Percentiles rank a stretch among this genome's conserved stretches.
phyloP scores from a whole-genome alignment of 2,329 filamentous ascomycete genomes.

The Dothideomycetes sp. region DNA sequence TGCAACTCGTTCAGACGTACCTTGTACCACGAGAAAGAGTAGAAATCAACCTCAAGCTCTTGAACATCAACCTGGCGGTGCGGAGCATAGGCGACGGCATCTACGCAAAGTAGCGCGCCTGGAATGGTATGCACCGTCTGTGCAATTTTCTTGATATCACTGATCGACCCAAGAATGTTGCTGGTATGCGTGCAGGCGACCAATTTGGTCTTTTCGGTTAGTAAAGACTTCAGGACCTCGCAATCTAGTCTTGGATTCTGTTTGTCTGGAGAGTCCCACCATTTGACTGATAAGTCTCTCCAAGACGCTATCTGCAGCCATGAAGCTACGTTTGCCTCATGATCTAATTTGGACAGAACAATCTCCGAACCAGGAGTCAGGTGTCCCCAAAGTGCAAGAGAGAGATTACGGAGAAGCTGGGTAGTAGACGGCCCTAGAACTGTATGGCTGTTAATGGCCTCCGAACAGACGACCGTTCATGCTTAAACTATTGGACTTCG shows the following conservation, averaged over 20 bases:
- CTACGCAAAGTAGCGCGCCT: slow-evolving; percentile 55
- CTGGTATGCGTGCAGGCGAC: slow-evolving; percentile 64
- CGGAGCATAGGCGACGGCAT: slow-evolving; percentile 67
- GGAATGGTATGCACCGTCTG: slow-evolving; percentile 40
- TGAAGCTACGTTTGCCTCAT: slow-evolving; percentile 66
- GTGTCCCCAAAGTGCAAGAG: slow-evolving; percentile 44
- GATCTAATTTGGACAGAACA: slow-evolving; percentile 60
- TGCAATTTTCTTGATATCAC: slow-evolving; percentile 48
- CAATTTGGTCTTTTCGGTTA: slow-evolving; percentile 55
- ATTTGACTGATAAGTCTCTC: slow-evolving; percentile 52
- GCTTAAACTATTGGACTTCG: no score
- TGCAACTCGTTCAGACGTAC: slow-evolving; percentile 13
- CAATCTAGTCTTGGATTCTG: slow-evolving; percentile 49
- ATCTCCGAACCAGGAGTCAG: slow-evolving; percentile 46
- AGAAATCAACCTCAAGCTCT: slow-evolving; percentile 61
- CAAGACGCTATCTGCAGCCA: slow-evolving; percentile 60
- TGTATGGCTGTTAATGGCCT: no score
- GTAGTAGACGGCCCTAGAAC: slow-evolving; percentile 66
- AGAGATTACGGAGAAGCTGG: slow-evolving; percentile 63
- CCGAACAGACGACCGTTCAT: no score
- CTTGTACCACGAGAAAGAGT: slow-evolving; percentile 75
- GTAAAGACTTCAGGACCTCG: slow-evolving; percentile 45
- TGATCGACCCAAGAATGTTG: slow-evolving; percentile 63
- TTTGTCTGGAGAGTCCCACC: slow-evolving; percentile 44
- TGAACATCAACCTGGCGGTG: slow-evolving; percentile 60